A percentile compares a stretch with the other conserved stretches of the same genome.
phyloP scores from a whole-genome alignment of 192 early-diverging fungal genomes.

The Bifiguratus adelaidae region DNA sequence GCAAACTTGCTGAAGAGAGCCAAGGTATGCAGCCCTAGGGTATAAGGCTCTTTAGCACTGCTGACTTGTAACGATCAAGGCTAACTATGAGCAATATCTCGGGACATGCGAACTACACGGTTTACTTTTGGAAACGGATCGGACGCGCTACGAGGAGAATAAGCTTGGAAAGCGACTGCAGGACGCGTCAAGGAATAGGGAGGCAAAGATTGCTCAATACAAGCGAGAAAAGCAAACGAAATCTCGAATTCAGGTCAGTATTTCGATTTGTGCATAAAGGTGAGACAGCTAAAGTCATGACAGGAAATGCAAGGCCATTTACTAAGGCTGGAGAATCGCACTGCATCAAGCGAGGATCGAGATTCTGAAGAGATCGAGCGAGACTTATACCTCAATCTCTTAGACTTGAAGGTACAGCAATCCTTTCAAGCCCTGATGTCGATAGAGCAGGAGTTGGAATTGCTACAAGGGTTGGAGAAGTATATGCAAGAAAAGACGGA shows the following conservation, averaged over 20 bases:
- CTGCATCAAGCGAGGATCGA: slow-evolving; percentile 27
- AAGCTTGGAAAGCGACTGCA: slow-evolving; percentile 1
- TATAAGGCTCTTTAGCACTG: neutral
- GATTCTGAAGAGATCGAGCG: slow-evolving; percentile 70
- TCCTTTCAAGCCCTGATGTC: slow-evolving; percentile 54
- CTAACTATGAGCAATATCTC: slow-evolving; percentile 24
- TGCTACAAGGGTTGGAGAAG: slow-evolving; percentile 65
- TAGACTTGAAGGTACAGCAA: slow-evolving; percentile 64
- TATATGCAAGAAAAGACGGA: slow-evolving; percentile 24
- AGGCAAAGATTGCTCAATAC: slow-evolving; percentile 64
- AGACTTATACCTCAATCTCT: slow-evolving; percentile 54
- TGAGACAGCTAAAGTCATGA: neutral
- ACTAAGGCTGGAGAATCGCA: slow-evolving; percentile 3
- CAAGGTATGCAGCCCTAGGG: slow-evolving; percentile 27
- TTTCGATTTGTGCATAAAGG: neutral
- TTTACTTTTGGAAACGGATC: slow-evolving; percentile 14
- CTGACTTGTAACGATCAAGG: slow-evolving; percentile 7
- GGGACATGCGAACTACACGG: slow-evolving; percentile 18
- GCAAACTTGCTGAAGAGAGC: slow-evolving; percentile 23
- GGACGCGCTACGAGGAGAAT: slow-evolving; percentile 7
- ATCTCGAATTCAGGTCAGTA: slow-evolving; percentile 28
- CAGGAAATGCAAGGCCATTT: slow-evolving; percentile 1
- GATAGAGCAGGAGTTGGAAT: slow-evolving; percentile 67
- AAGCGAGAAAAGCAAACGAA: slow-evolving; percentile 69
- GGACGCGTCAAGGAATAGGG: slow-evolving; percentile 41